Base-by-base conservation (phyloP, 2,329 filamentous ascomycete species). In the Dryadomyces sulphureus region DNA sequence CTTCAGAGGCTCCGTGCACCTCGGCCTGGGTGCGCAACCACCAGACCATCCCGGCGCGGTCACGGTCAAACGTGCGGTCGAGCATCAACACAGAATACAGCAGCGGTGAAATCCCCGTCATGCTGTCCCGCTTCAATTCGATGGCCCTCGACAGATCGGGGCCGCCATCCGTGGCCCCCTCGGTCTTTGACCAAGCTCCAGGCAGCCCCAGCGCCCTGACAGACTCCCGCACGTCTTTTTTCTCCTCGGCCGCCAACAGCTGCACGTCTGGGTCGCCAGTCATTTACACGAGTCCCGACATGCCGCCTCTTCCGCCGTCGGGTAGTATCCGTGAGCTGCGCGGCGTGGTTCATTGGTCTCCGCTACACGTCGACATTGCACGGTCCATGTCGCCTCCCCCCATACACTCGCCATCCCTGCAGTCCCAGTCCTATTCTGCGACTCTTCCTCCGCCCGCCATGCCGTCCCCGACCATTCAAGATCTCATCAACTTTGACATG, bases 71-170 rank as follows among this genome's bases (percentile, higher is more conserved):
- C 7, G 41, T 50, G 20, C 46, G 42, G 2, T 21, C 30, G 22
- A 45, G 45, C 2, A 44, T 50, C 38, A 40, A 41, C 22, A 50
- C 46, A 1, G 51, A 53, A 24, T 46, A 45, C 38, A 51, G 49
- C 35, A 35, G 24, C 7, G 22, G 22, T 16, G 50, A 47, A 7
- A 47, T 45, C 19, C 45, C 50, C 4, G 24, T 41, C 27, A 12
- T 50, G 46, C 40, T 49, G 20, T 48, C 52, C n/a, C 52, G 52
- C 14, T 46, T 51, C 45, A 50, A 45, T 49, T 52, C 53, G 35
- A 35, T 53, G 7, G 49, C 45, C 24, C 45, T 49, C 0, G 49
- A 52, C 1, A 41, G 32, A 5, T 43, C 40, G 17, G n/a, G 11
- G 22, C 6, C 45, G 8, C 36, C 49, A 1, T 38, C 47, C 5